Evolutionary conservation across 1,284 basidiomycete species (phyloP).

Genomic region (Papiliotrema fonsecae): DNA sequence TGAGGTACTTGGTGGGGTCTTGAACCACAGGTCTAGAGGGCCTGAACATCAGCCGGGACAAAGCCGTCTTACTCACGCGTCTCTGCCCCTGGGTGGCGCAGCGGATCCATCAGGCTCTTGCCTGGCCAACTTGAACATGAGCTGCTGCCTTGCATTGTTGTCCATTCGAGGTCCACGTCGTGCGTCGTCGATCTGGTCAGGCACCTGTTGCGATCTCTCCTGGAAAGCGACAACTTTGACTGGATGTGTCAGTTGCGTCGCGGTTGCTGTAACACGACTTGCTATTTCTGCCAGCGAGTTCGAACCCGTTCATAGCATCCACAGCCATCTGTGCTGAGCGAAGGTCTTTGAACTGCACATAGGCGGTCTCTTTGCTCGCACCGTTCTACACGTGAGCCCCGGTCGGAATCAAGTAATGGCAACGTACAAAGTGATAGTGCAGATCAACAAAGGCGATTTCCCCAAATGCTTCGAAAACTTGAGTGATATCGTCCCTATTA

Average conservation of each 20-base stretch:
- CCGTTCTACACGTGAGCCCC: conserved; percentile 48
- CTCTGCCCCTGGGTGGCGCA: conserved; percentile 3
- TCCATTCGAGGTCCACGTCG: conserved; percentile 70
- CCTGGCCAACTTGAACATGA: conserved; percentile 98
- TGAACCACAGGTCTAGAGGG: conserved; percentile 62
- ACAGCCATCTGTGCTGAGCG: conserved; percentile 93
- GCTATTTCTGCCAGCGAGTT: conserved; percentile 87
- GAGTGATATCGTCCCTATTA: conserved; percentile 89
- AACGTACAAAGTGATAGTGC: conserved; percentile 64
- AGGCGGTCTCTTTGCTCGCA: conserved; percentile 95
- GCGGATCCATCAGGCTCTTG: conserved; percentile 24
- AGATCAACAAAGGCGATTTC: conserved; percentile 97
- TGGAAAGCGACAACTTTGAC: conserved; percentile 88
- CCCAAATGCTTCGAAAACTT: conserved; percentile 98
- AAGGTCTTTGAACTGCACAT: conserved; percentile 88
- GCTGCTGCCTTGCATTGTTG: conserved; percentile 88
- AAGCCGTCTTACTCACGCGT: background rate
- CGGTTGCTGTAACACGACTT: conserved; percentile 35
- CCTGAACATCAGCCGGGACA: conserved; percentile 48
- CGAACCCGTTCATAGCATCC: conserved; percentile 98
- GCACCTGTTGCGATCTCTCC: conserved; percentile 58
- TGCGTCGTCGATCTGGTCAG: conserved; percentile 32
- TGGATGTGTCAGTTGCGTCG: conserved; percentile 37
- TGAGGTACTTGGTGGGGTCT: conserved; percentile 70
- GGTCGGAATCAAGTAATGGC: background rate